phyloP scores from a whole-genome alignment of 108 stramenopile genomes.

The Skeletonema menzelii region DNA sequence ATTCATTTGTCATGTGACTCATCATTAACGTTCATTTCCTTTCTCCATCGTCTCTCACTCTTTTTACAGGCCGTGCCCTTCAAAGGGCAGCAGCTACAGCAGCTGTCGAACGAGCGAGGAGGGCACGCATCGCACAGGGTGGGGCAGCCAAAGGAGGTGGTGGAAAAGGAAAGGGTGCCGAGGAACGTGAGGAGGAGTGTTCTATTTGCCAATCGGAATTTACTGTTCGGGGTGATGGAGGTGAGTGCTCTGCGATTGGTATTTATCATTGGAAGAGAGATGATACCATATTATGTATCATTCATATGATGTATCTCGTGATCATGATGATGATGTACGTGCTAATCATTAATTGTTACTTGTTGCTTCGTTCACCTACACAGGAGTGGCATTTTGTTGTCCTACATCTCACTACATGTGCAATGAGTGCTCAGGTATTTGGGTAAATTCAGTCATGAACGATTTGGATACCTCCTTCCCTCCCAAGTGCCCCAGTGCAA shows the following conservation, averaged over 20 bases:
- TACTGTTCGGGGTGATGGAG: slow-evolving; percentile 4
- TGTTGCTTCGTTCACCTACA: neutral
- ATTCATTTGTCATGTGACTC: neutral
- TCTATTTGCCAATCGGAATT: slow-evolving; percentile 4
- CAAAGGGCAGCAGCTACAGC: neutral
- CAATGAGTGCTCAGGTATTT: neutral
- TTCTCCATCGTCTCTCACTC: neutral
- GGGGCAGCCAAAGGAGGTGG: neutral
- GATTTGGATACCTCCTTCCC: slow-evolving; percentile 5
- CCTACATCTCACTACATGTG: slow-evolving; percentile 9
- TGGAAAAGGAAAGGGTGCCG: neutral
- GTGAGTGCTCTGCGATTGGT: neutral
- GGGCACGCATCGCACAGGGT: slow-evolving; percentile 1
- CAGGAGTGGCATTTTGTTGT: slow-evolving; percentile 4
- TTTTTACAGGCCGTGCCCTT: neutral
- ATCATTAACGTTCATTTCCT: neutral
- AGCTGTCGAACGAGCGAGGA: slow-evolving; percentile 2
- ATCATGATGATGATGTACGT: too few species aligned
- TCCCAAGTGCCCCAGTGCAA: slow-evolving; percentile 8
- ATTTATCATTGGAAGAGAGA: neutral
- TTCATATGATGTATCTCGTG: too few species aligned
- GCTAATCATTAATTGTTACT: neutral
- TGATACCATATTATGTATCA: too few species aligned
- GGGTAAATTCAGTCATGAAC: slow-evolving; percentile 2
- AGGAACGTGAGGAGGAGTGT: slow-evolving; percentile 3